These are phyloP conservation scores for Galeopsis tetrahit DNA, from an alignment of 257 asterid genomes.

Conservation along the genomic window DNA sequence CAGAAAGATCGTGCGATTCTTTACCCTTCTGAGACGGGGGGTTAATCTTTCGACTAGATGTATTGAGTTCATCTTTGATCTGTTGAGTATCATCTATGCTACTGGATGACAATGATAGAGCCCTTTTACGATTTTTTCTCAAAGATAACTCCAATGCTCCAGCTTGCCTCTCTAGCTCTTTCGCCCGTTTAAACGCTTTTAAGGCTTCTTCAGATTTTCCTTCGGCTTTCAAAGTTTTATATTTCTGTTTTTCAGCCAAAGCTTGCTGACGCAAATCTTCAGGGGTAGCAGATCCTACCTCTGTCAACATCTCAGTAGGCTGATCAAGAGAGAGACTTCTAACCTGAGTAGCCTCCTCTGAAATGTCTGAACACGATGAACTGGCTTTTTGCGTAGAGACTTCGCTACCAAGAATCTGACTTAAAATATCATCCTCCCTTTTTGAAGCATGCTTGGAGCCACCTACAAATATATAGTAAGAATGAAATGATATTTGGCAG, in stretches of 20 bases:
- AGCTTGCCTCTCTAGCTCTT: slow-evolving; percentile 97
- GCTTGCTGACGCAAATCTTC: slow-evolving; percentile 89
- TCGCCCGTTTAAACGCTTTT: slow-evolving; percentile 81
- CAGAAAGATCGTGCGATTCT: slow-evolving; percentile 73
- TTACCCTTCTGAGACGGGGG: slow-evolving; percentile 45
- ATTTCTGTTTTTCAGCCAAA: slow-evolving; percentile 71
- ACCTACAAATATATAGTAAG: slow-evolving; percentile 50
- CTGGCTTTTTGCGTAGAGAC: slow-evolving; percentile 44
- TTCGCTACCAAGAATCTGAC: slow-evolving; percentile 56
- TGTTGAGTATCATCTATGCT: slow-evolving; percentile 46
- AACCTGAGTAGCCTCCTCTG: slow-evolving; percentile 40
- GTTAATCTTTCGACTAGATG: slow-evolving; percentile 45
- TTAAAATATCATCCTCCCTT: slow-evolving; percentile 65
- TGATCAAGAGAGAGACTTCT: slow-evolving; percentile 47
- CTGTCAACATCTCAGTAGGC: slow-evolving; percentile 38
- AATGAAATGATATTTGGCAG: slow-evolving; percentile 6
- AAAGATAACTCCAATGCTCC: slow-evolving; percentile 75
- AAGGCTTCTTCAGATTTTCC: slow-evolving; percentile 96
- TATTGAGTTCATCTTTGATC: slow-evolving; percentile 45
- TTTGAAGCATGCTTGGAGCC: slow-evolving; percentile 60
- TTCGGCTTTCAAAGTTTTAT: slow-evolving; percentile 75
- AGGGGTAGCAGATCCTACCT: slow-evolving; percentile 61
- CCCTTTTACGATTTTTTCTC: slow-evolving; percentile 75
- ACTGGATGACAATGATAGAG: slow-evolving; percentile 56
- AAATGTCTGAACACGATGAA: slow-evolving; percentile 55